Percentiles rank a stretch among this genome's conserved stretches.
These are phyloP conservation scores for Gentiana macrophylla DNA, from an alignment of 257 asterid genomes.

Conservation along the genomic window DNA sequence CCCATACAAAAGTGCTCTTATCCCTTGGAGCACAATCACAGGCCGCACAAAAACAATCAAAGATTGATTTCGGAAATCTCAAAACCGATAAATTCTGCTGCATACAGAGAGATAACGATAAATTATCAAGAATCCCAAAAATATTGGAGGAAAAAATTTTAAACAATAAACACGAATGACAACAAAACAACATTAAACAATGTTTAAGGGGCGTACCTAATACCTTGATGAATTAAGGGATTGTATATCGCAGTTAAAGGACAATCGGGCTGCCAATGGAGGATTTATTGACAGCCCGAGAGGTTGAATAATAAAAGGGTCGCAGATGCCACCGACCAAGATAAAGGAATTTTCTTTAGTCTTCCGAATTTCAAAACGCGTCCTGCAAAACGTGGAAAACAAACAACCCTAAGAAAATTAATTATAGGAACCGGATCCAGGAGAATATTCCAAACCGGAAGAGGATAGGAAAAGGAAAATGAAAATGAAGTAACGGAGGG, in stretches of 20 bases:
- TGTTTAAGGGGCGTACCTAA: not conserved
- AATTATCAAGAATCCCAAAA: not conserved
- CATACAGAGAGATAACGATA: not conserved
- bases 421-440: too few species aligned
- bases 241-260: not conserved
- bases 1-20: too few species aligned
- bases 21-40: not conserved
- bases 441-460: too few species aligned
- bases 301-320: not conserved
- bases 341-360: not conserved
- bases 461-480: too few species aligned
- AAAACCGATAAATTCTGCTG: slow-evolving; percentile 7
- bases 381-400: slow-evolving; percentile 1
- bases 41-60: slow-evolving; percentile 1
- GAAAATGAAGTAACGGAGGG: too few species aligned
- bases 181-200: not conserved
- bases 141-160: too few species aligned
- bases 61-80: not conserved
- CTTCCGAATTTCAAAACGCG: slow-evolving; percentile 9
- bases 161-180: slow-evolving; percentile 1
- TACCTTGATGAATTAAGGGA: slow-evolving; percentile 9
- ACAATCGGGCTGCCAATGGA: slow-evolving; percentile 29
- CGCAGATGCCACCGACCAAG: slow-evolving; percentile 14
- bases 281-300: slow-evolving; percentile 29
- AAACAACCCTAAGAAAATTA: not conserved